A percentile compares a stretch with the other conserved stretches of the same genome.
These are phyloP conservation scores for Pouteria campechiana DNA, from an alignment of 179 eudicot genomes.

Conservation along the genomic window DNA sequence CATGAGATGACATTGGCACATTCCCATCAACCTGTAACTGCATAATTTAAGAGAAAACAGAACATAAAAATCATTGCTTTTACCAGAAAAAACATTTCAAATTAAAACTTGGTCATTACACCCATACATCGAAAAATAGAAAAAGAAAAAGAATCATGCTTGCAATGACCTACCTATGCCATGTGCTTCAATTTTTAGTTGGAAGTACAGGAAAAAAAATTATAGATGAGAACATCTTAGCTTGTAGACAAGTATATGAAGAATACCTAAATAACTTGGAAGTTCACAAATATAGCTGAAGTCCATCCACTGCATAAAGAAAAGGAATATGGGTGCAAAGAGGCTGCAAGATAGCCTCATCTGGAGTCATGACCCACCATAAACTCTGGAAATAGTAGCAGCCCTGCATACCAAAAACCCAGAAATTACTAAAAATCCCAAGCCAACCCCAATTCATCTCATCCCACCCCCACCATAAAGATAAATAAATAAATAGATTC, in stretches of 20 bases:
- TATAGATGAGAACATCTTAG: constrained; percentile 9
- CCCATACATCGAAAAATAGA: background rate
- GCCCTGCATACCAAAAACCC: constrained; percentile 40
- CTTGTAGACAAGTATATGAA: constrained; percentile 62
- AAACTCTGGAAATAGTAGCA: constrained; percentile 54
- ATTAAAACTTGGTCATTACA: background rate
- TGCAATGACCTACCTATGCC: too few relatives aligned
- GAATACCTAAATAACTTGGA: constrained; percentile 60
- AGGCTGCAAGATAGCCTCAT: constrained; percentile 72
- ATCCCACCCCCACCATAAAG: background rate
- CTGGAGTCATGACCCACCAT: constrained; percentile 59
- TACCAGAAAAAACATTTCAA: background rate
- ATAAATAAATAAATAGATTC: too few relatives aligned
- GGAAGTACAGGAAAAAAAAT: background rate
- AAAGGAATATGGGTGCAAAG: constrained; percentile 61
- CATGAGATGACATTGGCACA: constrained; percentile 56
- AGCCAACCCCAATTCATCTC: background rate
- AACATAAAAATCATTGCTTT: background rate
- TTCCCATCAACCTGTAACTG: constrained; percentile 72
- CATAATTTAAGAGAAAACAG: background rate
- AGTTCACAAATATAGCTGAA: constrained; percentile 53
- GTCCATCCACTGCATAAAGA: constrained; percentile 79
- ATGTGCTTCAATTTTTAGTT: too few relatives aligned
- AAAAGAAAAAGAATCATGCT: background rate
- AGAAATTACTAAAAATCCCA: background rate